Percentiles rank a stretch among this genome's conserved stretches.
Conservation (phyloP, 2,329 filamentous ascomycete species). For the Curvularia eragrostidis region DNA sequence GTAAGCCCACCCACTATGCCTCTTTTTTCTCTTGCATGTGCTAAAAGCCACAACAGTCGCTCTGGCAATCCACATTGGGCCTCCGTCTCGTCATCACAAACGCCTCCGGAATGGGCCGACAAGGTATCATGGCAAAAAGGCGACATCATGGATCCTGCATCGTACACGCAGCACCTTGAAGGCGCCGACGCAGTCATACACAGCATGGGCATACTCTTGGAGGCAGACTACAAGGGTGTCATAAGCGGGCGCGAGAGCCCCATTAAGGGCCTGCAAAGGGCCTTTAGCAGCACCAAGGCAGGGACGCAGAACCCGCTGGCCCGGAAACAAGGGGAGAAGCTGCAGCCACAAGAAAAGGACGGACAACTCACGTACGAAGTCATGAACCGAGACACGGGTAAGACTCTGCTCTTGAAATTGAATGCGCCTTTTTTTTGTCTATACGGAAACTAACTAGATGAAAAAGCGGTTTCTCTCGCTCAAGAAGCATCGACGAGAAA, state of each 20-base stretch:
- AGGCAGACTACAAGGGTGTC: conserved; percentile 97
- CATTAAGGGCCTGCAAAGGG: conserved; percentile 76
- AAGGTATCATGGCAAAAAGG: conserved; percentile 86
- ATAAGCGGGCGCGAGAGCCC: conserved; percentile 83
- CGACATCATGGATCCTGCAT: conserved; percentile 82
- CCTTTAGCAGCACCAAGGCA: conserved; percentile 72
- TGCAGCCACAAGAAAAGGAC: conserved; percentile 70
- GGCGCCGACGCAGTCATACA: conserved; percentile 87
- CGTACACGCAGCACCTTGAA: conserved; percentile 78
- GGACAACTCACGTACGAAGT: conserved; percentile 92
- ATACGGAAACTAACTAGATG: neutral
- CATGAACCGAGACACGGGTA: conserved; percentile 87
- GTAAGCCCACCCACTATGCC: conserved; percentile 55
- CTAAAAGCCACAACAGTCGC: conserved; percentile 64
- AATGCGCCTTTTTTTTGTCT: no score
- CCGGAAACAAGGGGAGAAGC: conserved; percentile 61
- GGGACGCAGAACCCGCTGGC: conserved; percentile 74
- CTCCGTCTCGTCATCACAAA: conserved; percentile 72
- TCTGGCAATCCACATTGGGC: conserved; percentile 90
- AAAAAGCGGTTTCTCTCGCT: conserved; percentile 76
- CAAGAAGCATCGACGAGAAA: conserved; percentile 72
- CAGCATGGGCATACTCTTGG: conserved; percentile 92
- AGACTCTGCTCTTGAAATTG: conserved; percentile 4
- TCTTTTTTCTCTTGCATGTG: neutral
- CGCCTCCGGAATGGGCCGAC: conserved; percentile 79